Conservation (phyloP, 179 eudicot genomes). For the Corrigiola litoralis region DNA sequence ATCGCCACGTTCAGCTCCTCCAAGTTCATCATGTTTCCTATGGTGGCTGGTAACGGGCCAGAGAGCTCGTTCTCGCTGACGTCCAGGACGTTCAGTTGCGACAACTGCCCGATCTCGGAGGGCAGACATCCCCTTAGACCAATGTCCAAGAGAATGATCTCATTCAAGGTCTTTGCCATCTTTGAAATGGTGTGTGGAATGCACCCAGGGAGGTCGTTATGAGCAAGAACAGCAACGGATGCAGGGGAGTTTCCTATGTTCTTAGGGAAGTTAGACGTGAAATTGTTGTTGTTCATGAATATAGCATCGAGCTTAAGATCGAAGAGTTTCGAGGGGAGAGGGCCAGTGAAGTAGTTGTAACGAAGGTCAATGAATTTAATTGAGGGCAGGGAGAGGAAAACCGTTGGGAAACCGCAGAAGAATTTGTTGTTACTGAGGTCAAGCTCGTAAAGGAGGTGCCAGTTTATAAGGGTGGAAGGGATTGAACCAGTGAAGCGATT, state of each 20-base stretch:
- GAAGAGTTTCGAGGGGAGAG: constrained; percentile 28
- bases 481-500: constrained; percentile 32
- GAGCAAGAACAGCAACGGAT: constrained; percentile 41
- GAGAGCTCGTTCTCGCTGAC: constrained; percentile 31
- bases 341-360: constrained; percentile 35
- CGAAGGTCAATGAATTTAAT: constrained; percentile 45
- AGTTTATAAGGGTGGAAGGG: constrained; percentile 23
- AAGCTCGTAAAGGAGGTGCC: constrained; percentile 34
- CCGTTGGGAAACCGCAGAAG: constrained; percentile 34
- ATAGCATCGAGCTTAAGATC: constrained; percentile 45
- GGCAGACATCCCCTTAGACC: constrained; percentile 48
- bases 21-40: constrained; percentile 35
- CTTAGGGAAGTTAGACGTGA: constrained; percentile 21
- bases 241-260: constrained; percentile 39
- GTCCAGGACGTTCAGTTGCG: constrained; percentile 37
- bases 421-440: constrained; percentile 49
- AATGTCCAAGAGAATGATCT: constrained; percentile 29
- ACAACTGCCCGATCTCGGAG: constrained; percentile 31
- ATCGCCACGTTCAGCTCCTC: constrained; percentile 43
- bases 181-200: constrained; percentile 30
- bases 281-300: constrained; percentile 44
- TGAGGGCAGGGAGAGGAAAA: constrained; percentile 18
- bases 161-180: constrained; percentile 31
- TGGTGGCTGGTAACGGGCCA: constrained; percentile 36
- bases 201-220: constrained; percentile 36